Evolutionary conservation across 768 basidiomycete genomes (phyloP).

Genomic region (Pisolithus microcarpus): DNA sequence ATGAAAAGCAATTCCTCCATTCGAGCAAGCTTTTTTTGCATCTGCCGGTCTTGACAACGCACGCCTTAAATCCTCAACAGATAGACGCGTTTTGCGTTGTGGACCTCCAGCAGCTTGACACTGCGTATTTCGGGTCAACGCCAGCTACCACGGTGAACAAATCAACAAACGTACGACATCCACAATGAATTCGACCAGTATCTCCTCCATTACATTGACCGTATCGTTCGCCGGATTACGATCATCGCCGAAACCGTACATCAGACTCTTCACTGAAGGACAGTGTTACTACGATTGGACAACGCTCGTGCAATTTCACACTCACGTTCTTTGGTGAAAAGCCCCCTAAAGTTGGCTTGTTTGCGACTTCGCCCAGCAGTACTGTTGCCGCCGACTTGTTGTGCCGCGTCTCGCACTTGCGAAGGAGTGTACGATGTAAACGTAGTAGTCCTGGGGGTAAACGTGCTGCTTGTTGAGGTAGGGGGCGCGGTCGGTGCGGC

Average conservation of each 20-base stretch:
- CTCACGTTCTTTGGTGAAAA: slow-evolving; percentile 79
- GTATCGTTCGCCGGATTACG: slow-evolving; percentile 82
- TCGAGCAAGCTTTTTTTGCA: slow-evolving; percentile 82
- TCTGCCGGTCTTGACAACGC: slow-evolving; percentile 80
- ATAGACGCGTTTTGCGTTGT: slow-evolving; percentile 64
- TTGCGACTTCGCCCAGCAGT: slow-evolving; percentile 48
- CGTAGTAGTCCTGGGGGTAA: slow-evolving; percentile 37
- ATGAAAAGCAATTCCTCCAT: slow-evolving; percentile 91
- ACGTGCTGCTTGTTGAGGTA: slow-evolving; percentile 23
- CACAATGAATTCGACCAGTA: slow-evolving; percentile 82
- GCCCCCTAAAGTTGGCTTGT: slow-evolving; percentile 62
- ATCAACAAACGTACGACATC: slow-evolving; percentile 62
- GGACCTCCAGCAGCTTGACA: slow-evolving; percentile 68
- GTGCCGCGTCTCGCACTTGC: slow-evolving; percentile 38
- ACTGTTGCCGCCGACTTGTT: slow-evolving; percentile 32
- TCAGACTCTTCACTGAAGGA: slow-evolving; percentile 64
- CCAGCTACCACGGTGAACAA: slow-evolving; percentile 2
- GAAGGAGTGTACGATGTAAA: slow-evolving; percentile 55
- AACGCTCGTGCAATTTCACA: slow-evolving; percentile 14
- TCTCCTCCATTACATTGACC: slow-evolving; percentile 90
- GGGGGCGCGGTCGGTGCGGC: slow-evolving; percentile 24
- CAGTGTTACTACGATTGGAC: slow-evolving; percentile 1
- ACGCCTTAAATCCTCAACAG: slow-evolving; percentile 79
- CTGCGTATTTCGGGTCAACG: slow-evolving; percentile 30
- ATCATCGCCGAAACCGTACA: slow-evolving; percentile 95